These are phyloP conservation scores for Cyathus striatus DNA, from an alignment of 768 basidiomycete genomes.

Conservation along the genomic window DNA sequence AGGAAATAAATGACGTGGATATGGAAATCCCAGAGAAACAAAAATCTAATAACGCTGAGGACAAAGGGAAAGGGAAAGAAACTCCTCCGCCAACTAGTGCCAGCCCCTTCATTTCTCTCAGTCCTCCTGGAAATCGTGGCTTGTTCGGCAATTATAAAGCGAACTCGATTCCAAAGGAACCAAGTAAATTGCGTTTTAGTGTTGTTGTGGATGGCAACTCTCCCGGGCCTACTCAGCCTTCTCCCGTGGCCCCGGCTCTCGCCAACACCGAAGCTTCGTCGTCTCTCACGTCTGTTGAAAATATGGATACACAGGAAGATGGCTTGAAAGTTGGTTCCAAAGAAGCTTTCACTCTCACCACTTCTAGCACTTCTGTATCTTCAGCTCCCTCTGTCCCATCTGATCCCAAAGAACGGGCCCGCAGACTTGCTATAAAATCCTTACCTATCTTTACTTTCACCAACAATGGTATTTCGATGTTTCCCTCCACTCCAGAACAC, in stretches of 20 bases:
- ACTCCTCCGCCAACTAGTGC: slow-evolving; percentile 11
- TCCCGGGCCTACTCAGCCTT: slow-evolving; percentile 11
- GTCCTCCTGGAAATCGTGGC: slow-evolving; percentile 6
- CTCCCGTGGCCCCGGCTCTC: slow-evolving; percentile 7
- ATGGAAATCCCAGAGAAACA: background rate
- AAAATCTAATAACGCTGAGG: background rate
- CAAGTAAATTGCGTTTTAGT: slow-evolving; percentile 74
- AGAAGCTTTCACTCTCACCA: too few species aligned
- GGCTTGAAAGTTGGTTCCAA: too few species aligned
- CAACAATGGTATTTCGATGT: slow-evolving; percentile 14
- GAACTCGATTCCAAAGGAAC: slow-evolving; percentile 61
- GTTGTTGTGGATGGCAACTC: slow-evolving; percentile 49
- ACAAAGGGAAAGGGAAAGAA: background rate
- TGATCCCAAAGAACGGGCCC: slow-evolving; percentile 25
- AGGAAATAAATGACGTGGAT: background rate
- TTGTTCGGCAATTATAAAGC: slow-evolving; percentile 35
- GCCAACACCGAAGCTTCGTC: slow-evolving; percentile 5
- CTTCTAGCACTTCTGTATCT: too few species aligned
- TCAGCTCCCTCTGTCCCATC: too few species aligned
- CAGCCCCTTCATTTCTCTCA: slow-evolving; percentile 1
- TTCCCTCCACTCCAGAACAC: slow-evolving; percentile 15
- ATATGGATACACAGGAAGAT: background rate
- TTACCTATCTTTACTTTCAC: slow-evolving; percentile 34
- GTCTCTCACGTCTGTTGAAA: slow-evolving; percentile 1
- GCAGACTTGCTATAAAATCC: slow-evolving; percentile 16